Base-by-base conservation (phyloP, 495 filamentous ascomycete genomes). In the Trypethelium eluteriae region DNA sequence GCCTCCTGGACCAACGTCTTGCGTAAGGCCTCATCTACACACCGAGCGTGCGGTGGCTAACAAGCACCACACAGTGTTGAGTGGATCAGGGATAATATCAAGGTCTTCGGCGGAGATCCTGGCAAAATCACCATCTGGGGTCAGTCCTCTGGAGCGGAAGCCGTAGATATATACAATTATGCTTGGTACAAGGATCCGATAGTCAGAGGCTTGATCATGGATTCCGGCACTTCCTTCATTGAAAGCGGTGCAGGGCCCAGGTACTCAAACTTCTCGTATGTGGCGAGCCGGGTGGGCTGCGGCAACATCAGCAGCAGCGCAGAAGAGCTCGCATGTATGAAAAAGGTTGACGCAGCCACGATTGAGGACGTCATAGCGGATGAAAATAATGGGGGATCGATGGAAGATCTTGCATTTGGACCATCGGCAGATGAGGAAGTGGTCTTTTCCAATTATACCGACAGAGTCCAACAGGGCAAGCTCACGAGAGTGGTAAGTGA, bases 51-150 rank as follows among this genome's bases (percentile, higher is more conserved):
- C 11, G 35, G 35, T 61, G 56, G 56, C 18, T 61, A 32, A 44
- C 41, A 7, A 44, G 41, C 14, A 44, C 41, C 1, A 44, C 18
- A 61, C 62, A 69, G 57, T 39, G 36, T 72, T 2, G 72, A 73
- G 62, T 74, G 72, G 70, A 62, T 72, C 16, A 64, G 49, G 9
- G 34, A 62, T 3, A 74, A 74, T 47, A 74, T 73, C 47, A 67
- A 64, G 82, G 81, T 77, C 2, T 91, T 91, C 64, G 88, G 88
- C 61, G 88, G 88, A 39, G 84, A 90, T 70, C 82, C 71, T 14
- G 39, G 4, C 7, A 63, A 66, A 10, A 72, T 73, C 39, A 68
- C 50, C 12, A 62, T 81, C 36, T 82, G 80, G 80, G 81, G 80
- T 5, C 81, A 81, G 65, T 81, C 79, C 0, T 77, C 81, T 2